Base-by-base conservation (phyloP, 495 filamentous ascomycete species). In the Penicillium subrubescens region DNA sequence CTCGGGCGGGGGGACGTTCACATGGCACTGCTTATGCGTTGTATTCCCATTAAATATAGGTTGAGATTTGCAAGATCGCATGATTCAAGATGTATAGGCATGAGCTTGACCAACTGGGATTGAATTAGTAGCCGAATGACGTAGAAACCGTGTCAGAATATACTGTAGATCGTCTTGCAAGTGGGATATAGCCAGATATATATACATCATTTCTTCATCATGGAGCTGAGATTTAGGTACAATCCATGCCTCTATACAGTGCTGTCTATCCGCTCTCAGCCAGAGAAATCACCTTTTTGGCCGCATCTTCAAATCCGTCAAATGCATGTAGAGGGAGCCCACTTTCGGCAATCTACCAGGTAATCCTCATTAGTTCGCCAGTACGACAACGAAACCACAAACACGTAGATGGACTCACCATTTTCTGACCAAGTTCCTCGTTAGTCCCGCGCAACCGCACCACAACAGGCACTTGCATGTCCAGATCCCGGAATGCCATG, bases 371-470 rank as follows among this genome's bases (percentile, higher is more conserved):
- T 15, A 65, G 23, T 54, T 73, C 25, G 25, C n/a, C n/a, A n/a
- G 25, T 2, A 27, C 25, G 25, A 27, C 25, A 2, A 27, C 25
- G 4, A 19, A 29, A 8, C 27, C 15, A 17, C n/a, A 15, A 29
- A 17, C 35, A 44, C 31, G 0, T 2, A 44, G 0, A 33, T 17
- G 5, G 33, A 65, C 81, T 70, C 69, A 91, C 84, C 77, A 96
- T 86, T 73, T 84, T 84, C 81, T 90, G 87, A 12, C 92, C 93
- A 63, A 86, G 77, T 68, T 85, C 84, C 75, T 96, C 92, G 66
- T 92, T 94, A 51, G 92, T 94, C 14, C 93, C 93, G 65, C 92
- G 81, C 66, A 97, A 81, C 66, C 93, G 84, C 53, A 96, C 93
- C 44, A 96, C 91, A 14, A 96, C 89, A 17, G 93, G 92, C 5